Evolutionary conservation across 768 basidiomycete species (phyloP), one percentile per base, ranked within the genome.

Genomic region (Lactifluus echinatus): DNA sequence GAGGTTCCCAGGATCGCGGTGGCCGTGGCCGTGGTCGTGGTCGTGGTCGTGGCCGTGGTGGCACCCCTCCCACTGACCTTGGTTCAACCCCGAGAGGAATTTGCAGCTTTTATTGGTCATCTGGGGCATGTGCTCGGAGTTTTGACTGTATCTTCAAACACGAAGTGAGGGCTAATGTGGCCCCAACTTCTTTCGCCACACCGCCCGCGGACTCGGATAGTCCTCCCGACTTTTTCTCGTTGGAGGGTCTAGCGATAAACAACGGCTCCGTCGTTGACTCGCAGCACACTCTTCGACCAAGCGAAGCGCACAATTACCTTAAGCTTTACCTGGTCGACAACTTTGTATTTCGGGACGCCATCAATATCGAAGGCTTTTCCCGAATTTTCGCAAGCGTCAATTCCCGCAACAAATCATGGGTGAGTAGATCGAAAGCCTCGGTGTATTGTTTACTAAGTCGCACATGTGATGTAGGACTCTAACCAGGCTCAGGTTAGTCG

Each of bases 91-190:
- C 70, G 1, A 56, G 56, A 19, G 66, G 66, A n/a, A 45, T 65
- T 3, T 71, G 70, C 56, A 33, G 53, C 6, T 66, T 66, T 37
- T 72, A 50, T 57, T 72, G 68, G 67, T 56, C 64, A 1, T 59
- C 61, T 34, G 71, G 71, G 39, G 47, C 53, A 7, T 72, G 71
- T 37, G 40, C 56, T 31, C 63, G 57, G 2, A 43, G 51, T 4
- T 68, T 69, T 39, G 66, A 67, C 15, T 72, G 71, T 49, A 57
- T 50, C 0, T 70, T 57, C 55, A 59, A 55, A 53, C 71, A 72
- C 44, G 42, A 61, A 21, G 49, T 50, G 37, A 64, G 52, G 21
- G 49, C 61, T 17, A 39, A 19, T 33, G 53, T 34, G 29, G 39
- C 23, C 36, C 55, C 23, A 6, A 39, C 43, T 8, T 21, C 57